Evolutionary conservation across 345 rosid genomes (phyloP).

Genomic region (Nephelium lappaceum): DNA sequence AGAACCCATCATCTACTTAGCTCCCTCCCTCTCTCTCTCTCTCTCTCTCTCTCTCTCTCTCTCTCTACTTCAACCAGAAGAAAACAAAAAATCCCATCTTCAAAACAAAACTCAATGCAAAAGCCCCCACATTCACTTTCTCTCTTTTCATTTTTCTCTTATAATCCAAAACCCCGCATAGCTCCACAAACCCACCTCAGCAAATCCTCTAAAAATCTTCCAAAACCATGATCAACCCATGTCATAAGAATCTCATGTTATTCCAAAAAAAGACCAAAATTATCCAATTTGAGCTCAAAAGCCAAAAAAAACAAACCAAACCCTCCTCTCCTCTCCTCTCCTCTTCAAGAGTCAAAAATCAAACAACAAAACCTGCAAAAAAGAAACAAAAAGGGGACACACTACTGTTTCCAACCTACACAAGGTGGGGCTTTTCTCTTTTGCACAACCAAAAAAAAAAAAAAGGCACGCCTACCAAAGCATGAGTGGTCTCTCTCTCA

Average conservation of each 20-base stretch:
- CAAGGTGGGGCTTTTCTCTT: conserved; percentile 41
- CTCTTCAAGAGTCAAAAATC: conserved; percentile 42
- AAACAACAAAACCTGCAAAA: conserved; percentile 64
- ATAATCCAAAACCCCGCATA: background rate
- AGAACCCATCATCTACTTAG: conserved; percentile 42
- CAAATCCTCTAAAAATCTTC: background rate
- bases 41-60: conserved; percentile 9
- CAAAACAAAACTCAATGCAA: conserved; percentile 19
- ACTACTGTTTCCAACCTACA: conserved; percentile 27
- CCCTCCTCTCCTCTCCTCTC: background rate
- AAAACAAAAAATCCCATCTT: conserved; percentile 23
- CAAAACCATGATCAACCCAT: conserved; percentile 34
- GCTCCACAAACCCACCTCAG: conserved; percentile 13
- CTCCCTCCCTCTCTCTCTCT: background rate
- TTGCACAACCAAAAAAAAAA: conserved; percentile 37
- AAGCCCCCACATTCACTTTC: background rate
- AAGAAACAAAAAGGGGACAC: conserved; percentile 7
- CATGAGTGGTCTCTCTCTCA: conserved; percentile 26
- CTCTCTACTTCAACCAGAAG: conserved; percentile 20
- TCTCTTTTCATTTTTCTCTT: background rate
- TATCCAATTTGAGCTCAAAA: conserved; percentile 32
- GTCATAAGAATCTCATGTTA: conserved; percentile 40
- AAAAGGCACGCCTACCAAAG: conserved; percentile 61
- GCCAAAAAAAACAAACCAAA: background rate
- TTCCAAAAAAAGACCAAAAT: conserved; percentile 11